A percentile compares a stretch with the other conserved stretches of the same genome.
Conservation (phyloP, 2,329 filamentous ascomycete species). For the Arachnomyces sp. region DNA sequence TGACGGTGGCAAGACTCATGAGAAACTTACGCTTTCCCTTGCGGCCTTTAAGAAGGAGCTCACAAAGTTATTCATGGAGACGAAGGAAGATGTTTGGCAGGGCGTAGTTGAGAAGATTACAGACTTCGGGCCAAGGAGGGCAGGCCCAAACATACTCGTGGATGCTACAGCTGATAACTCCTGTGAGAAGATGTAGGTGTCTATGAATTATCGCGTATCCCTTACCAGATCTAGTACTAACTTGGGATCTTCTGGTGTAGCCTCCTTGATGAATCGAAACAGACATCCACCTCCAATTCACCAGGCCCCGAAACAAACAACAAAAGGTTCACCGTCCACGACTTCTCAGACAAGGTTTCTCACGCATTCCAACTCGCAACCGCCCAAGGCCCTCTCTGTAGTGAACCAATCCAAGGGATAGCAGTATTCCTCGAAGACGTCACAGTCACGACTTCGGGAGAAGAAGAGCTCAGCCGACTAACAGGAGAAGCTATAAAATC, state of each 20-base stretch:
- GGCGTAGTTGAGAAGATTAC: conserved; percentile 69
- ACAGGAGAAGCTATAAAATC: conserved; percentile 91
- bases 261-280: conserved; percentile 30
- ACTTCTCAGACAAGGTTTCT: conserved; percentile 80
- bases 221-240: not conserved
- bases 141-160: conserved; percentile 81
- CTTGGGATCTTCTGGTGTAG: conserved; percentile 15
- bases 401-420: conserved; percentile 86
- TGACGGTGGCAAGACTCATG: conserved; percentile 50
- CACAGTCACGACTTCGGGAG: conserved; percentile 48
- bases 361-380: conserved; percentile 93
- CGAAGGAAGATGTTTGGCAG: conserved; percentile 67
- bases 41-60: conserved; percentile 72
- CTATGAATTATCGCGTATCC: not conserved
- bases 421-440: conserved; percentile 85
- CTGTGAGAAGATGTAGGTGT: conserved; percentile 61
- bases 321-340: conserved; percentile 41
- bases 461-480: conserved; percentile 61
- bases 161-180: conserved; percentile 67
- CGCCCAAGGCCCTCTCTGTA: conserved; percentile 79
- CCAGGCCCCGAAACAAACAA: conserved; percentile 15
- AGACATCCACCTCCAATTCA: conserved; percentile 19
- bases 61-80: conserved; percentile 53
- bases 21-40: conserved; percentile 54
- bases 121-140: conserved; percentile 79